Percentiles rank a stretch among this genome's conserved stretches.
Evolutionary conservation across 2,329 filamentous ascomycete genomes (phyloP).

Genomic region (Xylariaceae sp.): DNA sequence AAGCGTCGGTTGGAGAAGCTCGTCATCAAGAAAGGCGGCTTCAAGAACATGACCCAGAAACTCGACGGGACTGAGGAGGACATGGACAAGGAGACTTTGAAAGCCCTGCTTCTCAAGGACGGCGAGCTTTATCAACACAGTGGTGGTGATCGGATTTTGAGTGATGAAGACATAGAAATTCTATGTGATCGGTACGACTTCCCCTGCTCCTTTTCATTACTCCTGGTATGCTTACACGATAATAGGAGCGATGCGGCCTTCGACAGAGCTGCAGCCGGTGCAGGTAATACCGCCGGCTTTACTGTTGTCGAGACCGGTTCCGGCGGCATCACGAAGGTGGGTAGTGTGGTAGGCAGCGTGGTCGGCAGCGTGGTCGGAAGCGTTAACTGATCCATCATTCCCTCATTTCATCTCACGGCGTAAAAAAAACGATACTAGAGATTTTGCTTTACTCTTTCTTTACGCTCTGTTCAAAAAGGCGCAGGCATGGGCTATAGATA

Average conservation of each 20-base stretch:
- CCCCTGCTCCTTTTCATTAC: neutral
- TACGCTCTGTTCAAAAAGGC: too few relatives aligned
- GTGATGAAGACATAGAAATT: constrained; percentile 68
- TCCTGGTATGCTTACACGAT: constrained; percentile 10
- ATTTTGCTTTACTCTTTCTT: too few relatives aligned
- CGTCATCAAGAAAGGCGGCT: constrained; percentile 89
- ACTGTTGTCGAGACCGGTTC: constrained; percentile 72
- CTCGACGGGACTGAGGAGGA: constrained; percentile 46
- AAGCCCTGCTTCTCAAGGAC: constrained; percentile 61
- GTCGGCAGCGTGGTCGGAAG: too few relatives aligned
- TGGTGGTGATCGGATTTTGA: constrained; percentile 62
- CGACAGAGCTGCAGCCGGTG: constrained; percentile 68
- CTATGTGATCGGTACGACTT: constrained; percentile 62
- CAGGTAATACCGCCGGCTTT: constrained; percentile 67
- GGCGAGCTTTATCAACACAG: constrained; percentile 60
- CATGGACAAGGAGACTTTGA: constrained; percentile 57
- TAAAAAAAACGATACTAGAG: too few relatives aligned
- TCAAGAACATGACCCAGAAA: constrained; percentile 63
- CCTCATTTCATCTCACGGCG: too few relatives aligned
- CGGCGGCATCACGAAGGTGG: constrained; percentile 42
- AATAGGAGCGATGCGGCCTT: constrained; percentile 54
- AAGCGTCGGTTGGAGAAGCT: constrained; percentile 91
- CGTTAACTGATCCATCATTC: too few relatives aligned
- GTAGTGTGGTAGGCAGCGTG: neutral
- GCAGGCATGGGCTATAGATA: constrained; percentile 9